A percentile compares a stretch with the other conserved stretches of the same genome.
These are phyloP conservation scores for Metschnikowia kofuensis DNA, from an alignment of 805 yeast genomes.

Conservation along the genomic window DNA sequence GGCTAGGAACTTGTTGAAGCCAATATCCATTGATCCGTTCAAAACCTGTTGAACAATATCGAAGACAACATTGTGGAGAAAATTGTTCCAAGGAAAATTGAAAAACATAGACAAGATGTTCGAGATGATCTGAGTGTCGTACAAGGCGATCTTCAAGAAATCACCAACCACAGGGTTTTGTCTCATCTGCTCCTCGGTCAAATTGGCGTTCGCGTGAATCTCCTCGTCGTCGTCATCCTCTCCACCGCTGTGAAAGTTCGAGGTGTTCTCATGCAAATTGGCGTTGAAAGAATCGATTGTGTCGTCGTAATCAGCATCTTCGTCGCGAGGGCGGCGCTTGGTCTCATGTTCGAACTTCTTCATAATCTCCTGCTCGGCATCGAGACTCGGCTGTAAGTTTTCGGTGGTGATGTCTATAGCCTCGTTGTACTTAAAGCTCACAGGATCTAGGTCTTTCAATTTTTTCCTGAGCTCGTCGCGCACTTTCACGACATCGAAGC, in stretches of 20 bases:
- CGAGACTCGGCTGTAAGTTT: constrained; percentile 15
- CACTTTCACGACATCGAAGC: constrained; percentile 38
- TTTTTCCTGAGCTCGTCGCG: constrained; percentile 37
- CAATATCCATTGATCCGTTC: constrained; percentile 48
- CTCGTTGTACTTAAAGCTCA: constrained; percentile 45
- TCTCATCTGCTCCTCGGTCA: constrained; percentile 42
- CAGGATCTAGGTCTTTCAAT: constrained; percentile 42
- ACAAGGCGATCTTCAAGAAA: constrained; percentile 38
- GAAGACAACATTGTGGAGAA: constrained; percentile 45
- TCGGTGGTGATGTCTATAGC: constrained; percentile 34
- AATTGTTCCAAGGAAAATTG: constrained; percentile 47
- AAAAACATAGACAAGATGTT: constrained; percentile 44
- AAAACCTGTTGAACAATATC: constrained; percentile 47
- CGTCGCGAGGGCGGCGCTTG: constrained; percentile 10
- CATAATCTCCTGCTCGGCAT: constrained; percentile 17
- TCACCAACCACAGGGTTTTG: constrained; percentile 45
- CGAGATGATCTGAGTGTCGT: constrained; percentile 42
- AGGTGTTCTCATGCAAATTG: constrained; percentile 15
- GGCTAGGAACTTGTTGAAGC: constrained; percentile 45
- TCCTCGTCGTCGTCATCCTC: constrained; percentile 31
- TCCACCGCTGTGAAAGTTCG: constrained; percentile 16
- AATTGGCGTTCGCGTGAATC: constrained; percentile 43
- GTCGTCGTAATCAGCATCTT: constrained; percentile 22
- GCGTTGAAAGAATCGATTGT: constrained; percentile 38
- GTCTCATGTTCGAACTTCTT: constrained; percentile 17